A percentile compares a stretch with the other conserved stretches of the same genome.
Evolutionary conservation across 2,329 filamentous ascomycete species (phyloP).

Genomic region (Talaromyces islandicus): DNA sequence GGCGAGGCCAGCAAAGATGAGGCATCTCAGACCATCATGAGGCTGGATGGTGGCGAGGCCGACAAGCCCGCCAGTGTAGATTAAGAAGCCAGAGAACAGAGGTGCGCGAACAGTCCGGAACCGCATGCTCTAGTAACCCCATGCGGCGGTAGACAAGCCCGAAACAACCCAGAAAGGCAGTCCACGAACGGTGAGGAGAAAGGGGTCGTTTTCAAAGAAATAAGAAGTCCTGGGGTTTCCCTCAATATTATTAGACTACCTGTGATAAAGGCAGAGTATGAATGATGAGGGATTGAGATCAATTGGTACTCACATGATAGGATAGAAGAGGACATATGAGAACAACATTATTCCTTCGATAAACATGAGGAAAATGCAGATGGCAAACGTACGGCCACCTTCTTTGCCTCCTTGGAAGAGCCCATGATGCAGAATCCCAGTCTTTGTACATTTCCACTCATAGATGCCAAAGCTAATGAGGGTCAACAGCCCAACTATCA

Average conservation of each 20-base stretch:
- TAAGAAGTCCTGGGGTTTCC: constrained; percentile 1
- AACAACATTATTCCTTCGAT: constrained; percentile 4
- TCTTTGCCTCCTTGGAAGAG: neutral
- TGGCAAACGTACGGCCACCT: neutral
- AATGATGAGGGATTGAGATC: neutral
- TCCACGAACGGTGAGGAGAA: neutral
- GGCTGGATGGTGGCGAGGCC: constrained; percentile 2
- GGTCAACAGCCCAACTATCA: neutral
- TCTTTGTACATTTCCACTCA: constrained; percentile 1
- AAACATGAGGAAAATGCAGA: neutral
- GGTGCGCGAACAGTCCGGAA: neutral
- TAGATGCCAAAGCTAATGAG: constrained; percentile 2
- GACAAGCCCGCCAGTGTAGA: neutral
- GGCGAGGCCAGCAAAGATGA: constrained; percentile 1
- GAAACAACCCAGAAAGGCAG: constrained; percentile 1
- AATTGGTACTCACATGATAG: neutral
- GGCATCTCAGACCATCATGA: neutral
- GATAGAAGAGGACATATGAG: neutral
- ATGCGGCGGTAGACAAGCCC: neutral
- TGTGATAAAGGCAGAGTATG: neutral
- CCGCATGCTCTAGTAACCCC: neutral
- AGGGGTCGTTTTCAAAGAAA: neutral
- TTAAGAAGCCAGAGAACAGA: neutral
- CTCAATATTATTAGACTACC: neutral
- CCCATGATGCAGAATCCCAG: neutral